Evolutionary conservation across 495 filamentous ascomycete genomes (phyloP).

Genomic region (Penicillium riverlandense): DNA sequence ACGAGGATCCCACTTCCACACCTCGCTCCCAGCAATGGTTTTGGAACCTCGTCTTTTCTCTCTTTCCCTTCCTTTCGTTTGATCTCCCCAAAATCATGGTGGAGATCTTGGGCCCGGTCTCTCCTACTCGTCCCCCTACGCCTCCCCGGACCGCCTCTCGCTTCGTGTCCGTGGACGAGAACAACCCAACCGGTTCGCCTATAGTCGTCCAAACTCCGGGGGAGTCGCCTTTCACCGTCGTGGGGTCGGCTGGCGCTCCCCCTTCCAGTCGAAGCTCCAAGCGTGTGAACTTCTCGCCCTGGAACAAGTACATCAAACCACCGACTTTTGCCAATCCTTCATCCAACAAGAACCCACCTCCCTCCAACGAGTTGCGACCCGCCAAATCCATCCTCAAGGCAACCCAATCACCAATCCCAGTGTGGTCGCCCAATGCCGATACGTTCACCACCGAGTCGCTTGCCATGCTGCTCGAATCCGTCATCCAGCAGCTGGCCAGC

Average conservation of each 20-base stretch:
- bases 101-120: constrained; percentile 41
- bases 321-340: constrained; percentile 40
- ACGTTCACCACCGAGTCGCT: constrained; percentile 37
- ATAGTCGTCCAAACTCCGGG: constrained; percentile 36
- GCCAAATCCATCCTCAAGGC: constrained; percentile 84
- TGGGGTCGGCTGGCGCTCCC: constrained; percentile 22
- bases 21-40: constrained; percentile 23
- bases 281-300: constrained; percentile 67
- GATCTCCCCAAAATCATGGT: constrained; percentile 35
- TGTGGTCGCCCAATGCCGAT: constrained; percentile 28
- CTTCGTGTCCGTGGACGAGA: constrained; percentile 12
- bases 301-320: constrained; percentile 62
- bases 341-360: constrained; percentile 41
- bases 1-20: not conserved
- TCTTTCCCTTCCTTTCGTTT: constrained; percentile 6
- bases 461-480: constrained; percentile 73
- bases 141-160: constrained; percentile 53
- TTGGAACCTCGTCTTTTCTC: constrained; percentile 6
- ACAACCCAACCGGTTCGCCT: constrained; percentile 24
- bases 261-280: constrained; percentile 48
- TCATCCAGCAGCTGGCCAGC: constrained; percentile 68
- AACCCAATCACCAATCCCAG: constrained; percentile 36
- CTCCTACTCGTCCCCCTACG: constrained; percentile 48
- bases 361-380: constrained; percentile 59
- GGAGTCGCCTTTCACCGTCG: constrained; percentile 40